Base-by-base conservation (phyloP, 352 stramenopile species). In the Phytopythium cucurbitacearum region DNA sequence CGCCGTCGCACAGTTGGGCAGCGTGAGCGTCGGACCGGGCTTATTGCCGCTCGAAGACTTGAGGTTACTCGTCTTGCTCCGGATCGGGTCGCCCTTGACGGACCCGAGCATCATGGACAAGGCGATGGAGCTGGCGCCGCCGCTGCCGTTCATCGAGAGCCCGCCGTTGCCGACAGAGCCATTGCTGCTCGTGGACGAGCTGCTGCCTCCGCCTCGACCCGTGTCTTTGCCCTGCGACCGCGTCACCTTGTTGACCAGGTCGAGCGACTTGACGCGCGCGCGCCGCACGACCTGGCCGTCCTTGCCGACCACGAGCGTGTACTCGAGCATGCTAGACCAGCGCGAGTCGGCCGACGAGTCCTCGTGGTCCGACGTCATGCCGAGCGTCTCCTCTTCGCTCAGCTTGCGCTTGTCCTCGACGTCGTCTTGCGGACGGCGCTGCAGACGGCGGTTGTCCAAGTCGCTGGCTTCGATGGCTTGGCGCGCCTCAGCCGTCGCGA, bases 301-400 rank as follows among this genome's bases (percentile, higher is more conserved):
- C 45, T 91, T 93, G 12, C 78, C 83, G 5, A 93, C 83, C 11
- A 91, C 79, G 13, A 93, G 57, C 32, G 83, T 91, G 56, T 93
- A 93, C 54, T 93, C 83, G 4, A 93, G 75, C 83, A 93, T 93
- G 54, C 78, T 90, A 1, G 78, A 90, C 83, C 83, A 93, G 28
- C 89, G 90, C 12, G 80, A 85, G 42, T 93, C 83, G 32, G 79
- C 73, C 4, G 77, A 85, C 9, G 76, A 87, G 56, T 91, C 80
- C 53, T 93, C 83, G 32, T 93, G 83, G 44, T 93, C 83, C 0
- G 76, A 80, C 44, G 75, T 69, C 40, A 93, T 53, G 0, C 73
- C 67, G 7, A 80, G 51, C 34, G 61, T 73, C 36, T 93, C 80
- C 39, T 93, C 83, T 40, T 88, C 75, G 7, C 57, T 57, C 5